Base-by-base conservation (phyloP, 306 rosid genomes). In the Sicyos baderoa region DNA sequence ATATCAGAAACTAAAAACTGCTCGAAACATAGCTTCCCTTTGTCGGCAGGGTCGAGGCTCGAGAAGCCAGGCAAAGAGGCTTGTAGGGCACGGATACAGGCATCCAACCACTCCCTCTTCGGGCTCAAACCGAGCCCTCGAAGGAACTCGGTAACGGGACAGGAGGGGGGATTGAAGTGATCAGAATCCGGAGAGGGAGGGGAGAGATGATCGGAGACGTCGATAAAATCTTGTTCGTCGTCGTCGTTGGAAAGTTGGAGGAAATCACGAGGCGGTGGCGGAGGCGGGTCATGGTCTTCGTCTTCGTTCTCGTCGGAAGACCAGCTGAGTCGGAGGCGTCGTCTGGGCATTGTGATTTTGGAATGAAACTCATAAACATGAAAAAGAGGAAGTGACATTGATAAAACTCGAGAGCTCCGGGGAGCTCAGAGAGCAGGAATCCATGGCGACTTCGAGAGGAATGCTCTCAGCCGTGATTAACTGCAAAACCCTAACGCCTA, bases 1-100 rank as follows among this genome's bases (percentile, higher is more conserved):
- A 89, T 81, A 71, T 92, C 96, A 5, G 92, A 80, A 23, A 79
- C 76, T 14, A 92, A 70, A 14, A 84, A 92, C 78, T 84, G 88
- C 82, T 86, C 86, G 77, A 92, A 89, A 69, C 95, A 89, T 15
- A 79, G 80, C 83, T 84, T 80, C 83, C 90, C 88, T 64, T 86
- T 87, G 14, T 74, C 70, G 14, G 81, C 73, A 9, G 70, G 86
- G 68, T 78, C 87, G 29, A 89, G 70, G 73, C 72, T 77, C 6
- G 73, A 62, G 57, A 89, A 86, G 1, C 81, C 84, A 7, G 79
- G 70, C 0, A 0, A 49, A 2, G 82, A 84, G 27, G 54, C 80
- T 32, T 77, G 83, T 25, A 82, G 82, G 61, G 81, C 81, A 60
- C 57, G 72, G 16, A 79, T 68, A 64, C 95, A 89, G 23, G 75